phyloP scores from a whole-genome alignment of 202 grass and related monocot species.

The Zoysia matrella region DNA sequence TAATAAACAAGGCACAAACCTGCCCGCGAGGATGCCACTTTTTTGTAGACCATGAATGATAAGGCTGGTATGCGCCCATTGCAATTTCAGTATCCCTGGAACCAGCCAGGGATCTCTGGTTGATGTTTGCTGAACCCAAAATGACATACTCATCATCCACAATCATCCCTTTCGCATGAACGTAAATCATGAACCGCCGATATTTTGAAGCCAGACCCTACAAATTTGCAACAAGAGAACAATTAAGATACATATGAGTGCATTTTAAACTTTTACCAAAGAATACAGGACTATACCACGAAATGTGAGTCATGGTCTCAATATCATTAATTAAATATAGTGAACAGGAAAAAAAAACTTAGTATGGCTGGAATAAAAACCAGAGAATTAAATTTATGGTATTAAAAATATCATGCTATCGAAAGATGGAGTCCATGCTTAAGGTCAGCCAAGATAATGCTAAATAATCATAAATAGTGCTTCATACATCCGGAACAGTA shows the following conservation, averaged over 20 bases:
- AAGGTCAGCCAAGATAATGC: no score
- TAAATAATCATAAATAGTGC: no score
- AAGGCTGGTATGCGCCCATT: constrained; percentile 97
- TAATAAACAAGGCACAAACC: constrained; percentile 41
- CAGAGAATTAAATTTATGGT: no score
- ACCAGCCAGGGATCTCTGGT: constrained; percentile 87
- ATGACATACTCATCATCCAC: constrained; percentile 97
- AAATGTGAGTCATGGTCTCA: background rate
- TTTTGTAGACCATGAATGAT: constrained; percentile 68
- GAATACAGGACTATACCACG: background rate
- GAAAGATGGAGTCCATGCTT: no score
- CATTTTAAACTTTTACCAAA: constrained; percentile 13
- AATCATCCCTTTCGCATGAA: constrained; percentile 98
- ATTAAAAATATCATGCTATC: no score
- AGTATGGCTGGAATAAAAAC: background rate
- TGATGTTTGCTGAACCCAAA: constrained; percentile 96
- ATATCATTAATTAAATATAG: no score
- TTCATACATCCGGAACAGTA: no score
- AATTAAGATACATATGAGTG: constrained; percentile 25
- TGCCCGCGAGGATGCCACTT: constrained; percentile 74
- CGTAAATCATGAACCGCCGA: constrained; percentile 96
- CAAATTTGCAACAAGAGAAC: constrained; percentile 19
- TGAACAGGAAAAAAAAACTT: no score
- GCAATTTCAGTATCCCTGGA: constrained; percentile 99
- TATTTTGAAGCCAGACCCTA: constrained; percentile 71